Conservation (phyloP, 1,139 yeast species). For the Pichia kudriavzevii region DNA sequence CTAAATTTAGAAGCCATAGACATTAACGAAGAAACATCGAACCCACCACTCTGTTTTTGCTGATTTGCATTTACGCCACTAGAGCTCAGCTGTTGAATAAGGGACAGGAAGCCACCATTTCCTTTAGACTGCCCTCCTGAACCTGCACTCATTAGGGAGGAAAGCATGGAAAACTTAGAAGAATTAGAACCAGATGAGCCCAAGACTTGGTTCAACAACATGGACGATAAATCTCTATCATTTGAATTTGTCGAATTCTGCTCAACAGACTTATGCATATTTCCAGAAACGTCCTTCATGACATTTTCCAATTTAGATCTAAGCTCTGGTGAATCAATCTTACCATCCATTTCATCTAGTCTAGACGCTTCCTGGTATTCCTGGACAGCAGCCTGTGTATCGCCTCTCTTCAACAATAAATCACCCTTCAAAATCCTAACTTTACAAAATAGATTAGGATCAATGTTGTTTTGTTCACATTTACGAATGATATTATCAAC, state of each 20-base stretch:
- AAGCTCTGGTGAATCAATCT: constrained; percentile 25
- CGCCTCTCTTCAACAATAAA: constrained; percentile 18
- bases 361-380: constrained; percentile 24
- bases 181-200: constrained; percentile 22
- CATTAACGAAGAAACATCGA: constrained; percentile 21
- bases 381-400: constrained; percentile 20
- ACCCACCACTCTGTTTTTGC: constrained; percentile 23
- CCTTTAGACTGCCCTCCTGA: constrained; percentile 7
- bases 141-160: constrained; percentile 19
- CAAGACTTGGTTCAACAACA: constrained; percentile 22
- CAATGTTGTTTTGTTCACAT: constrained; percentile 18
- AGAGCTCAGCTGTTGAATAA: constrained; percentile 21
- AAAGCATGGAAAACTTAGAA: constrained; percentile 21
- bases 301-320: constrained; percentile 22
- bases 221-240: constrained; percentile 25
- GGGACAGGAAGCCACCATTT: constrained; percentile 19
- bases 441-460: constrained; percentile 22
- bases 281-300: constrained; percentile 18
- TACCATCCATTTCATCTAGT: constrained; percentile 27
- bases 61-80: constrained; percentile 21
- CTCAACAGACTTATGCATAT: constrained; percentile 19
- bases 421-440: constrained; percentile 25
- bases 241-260: constrained; percentile 18
- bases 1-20: constrained; percentile 15
- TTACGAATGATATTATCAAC: constrained; percentile 4